These are phyloP conservation scores for Venturia oleaginea DNA, from an alignment of 2,329 filamentous ascomycete species.

Conservation along the genomic window DNA sequence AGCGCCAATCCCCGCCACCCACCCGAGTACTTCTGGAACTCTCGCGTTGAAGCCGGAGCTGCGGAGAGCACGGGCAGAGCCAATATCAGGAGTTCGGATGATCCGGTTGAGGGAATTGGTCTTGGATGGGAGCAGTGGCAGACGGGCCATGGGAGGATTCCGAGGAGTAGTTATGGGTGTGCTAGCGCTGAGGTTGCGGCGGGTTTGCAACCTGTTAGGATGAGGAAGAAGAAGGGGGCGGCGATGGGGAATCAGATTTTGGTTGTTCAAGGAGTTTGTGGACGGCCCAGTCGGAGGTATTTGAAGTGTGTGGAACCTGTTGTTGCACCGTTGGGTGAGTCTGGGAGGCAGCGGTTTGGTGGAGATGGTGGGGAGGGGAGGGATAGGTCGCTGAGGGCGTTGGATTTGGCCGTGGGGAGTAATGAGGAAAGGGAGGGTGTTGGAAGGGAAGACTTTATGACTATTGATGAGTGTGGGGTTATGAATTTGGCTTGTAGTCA, in stretches of 20 bases:
- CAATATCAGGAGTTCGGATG: not conserved
- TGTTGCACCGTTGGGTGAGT: not conserved
- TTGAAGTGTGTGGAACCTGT: conserved; percentile 7
- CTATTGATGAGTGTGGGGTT: conserved; percentile 4
- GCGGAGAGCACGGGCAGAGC: conserved; percentile 3
- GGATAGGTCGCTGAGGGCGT: not conserved
- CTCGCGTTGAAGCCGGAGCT: conserved; percentile 8
- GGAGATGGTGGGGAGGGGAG: not conserved
- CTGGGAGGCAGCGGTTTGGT: not conserved
- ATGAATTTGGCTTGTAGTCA: not conserved
- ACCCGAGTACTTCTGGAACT: conserved; percentile 11
- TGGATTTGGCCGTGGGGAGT: not conserved
- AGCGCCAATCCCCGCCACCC: not conserved
- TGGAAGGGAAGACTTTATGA: not conserved
- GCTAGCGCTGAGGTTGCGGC: not conserved
- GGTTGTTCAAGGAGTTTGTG: conserved; percentile 7
- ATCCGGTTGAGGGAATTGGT: not conserved
- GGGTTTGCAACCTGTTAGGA: not conserved
- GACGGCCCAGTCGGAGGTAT: conserved; percentile 4
- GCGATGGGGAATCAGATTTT: not conserved
- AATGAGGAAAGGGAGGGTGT: not conserved
- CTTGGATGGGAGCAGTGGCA: conserved; percentile 2
- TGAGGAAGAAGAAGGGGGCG: not conserved
- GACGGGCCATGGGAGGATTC: conserved; percentile 1
- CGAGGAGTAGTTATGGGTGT: conserved; percentile 4